A percentile compares a stretch with the other conserved stretches of the same genome.
Evolutionary conservation across 768 basidiomycete genomes (phyloP).

Genomic region (Lenzites betulinus): DNA sequence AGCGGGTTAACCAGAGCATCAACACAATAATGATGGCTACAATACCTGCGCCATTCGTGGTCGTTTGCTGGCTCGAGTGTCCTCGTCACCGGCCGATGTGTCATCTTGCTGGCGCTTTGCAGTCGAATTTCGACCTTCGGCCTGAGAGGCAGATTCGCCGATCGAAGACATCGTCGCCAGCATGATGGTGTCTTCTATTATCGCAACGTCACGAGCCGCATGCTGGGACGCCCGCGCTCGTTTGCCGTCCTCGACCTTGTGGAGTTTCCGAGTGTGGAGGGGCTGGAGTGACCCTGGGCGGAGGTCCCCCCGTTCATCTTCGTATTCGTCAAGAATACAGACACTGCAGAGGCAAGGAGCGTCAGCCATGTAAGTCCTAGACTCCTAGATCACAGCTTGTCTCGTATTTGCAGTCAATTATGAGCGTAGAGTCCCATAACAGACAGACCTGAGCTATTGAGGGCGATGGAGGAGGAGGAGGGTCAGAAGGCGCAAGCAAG

Average conservation of each 20-base stretch:
- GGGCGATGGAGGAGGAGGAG: too few relatives aligned
- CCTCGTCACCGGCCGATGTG: too few relatives aligned
- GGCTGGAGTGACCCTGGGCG: neutral
- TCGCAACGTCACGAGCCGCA: neutral
- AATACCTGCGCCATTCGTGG: too few relatives aligned
- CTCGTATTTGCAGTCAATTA: too few relatives aligned
- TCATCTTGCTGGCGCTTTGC: too few relatives aligned
- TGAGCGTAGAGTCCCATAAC: too few relatives aligned
- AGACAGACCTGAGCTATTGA: too few relatives aligned
- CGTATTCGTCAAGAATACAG: neutral
- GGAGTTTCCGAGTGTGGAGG: neutral
- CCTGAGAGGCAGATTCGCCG: neutral
- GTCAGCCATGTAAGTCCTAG: neutral
- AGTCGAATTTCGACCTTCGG: neutral
- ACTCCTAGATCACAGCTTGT: too few relatives aligned
- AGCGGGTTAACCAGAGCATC: too few relatives aligned
- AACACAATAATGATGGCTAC: too few relatives aligned
- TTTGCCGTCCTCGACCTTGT: neutral
- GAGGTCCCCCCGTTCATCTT: neutral
- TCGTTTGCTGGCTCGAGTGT: too few relatives aligned
- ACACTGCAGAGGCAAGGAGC: neutral
- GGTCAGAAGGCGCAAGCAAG: too few relatives aligned
- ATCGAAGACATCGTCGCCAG: neutral
- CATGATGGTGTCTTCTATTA: neutral
- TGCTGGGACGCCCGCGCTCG: neutral